phyloP scores from a whole-genome alignment of 352 stramenopile species.

The Phytophthora citrophthora region DNA sequence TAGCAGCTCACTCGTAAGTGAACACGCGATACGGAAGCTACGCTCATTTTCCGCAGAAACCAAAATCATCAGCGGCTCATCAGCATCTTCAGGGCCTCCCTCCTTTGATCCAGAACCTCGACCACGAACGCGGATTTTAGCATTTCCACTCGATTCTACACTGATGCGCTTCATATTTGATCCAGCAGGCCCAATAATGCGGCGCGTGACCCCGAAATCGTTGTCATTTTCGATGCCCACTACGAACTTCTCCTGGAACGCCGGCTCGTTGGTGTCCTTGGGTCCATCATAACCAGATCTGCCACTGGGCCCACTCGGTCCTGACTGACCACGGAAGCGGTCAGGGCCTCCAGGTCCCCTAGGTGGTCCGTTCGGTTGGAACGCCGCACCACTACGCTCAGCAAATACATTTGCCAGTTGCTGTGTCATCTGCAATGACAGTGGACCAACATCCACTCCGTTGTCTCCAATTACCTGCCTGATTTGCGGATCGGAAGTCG shows the following conservation, averaged over 20 bases:
- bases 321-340: conserved; percentile 28
- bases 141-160: conserved; percentile 75
- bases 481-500: conserved; percentile 71
- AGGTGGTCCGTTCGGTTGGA: conserved; percentile 42
- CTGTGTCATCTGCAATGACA: conserved; percentile 73
- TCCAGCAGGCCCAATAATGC: conserved; percentile 81
- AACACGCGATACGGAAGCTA: conserved; percentile 81
- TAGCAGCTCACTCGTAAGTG: conserved; percentile 71
- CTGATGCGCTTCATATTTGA: conserved; percentile 91
- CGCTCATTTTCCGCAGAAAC: conserved; percentile 88
- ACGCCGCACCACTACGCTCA: conserved; percentile 61
- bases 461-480: conserved; percentile 72
- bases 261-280: conserved; percentile 38
- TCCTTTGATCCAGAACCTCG: conserved; percentile 84
- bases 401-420: conserved; percentile 76
- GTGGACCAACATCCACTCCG: conserved; percentile 58
- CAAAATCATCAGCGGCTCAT: conserved; percentile 84
- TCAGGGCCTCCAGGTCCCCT: conserved; percentile 32
- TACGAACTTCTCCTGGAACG: conserved; percentile 75
- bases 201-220: conserved; percentile 85
- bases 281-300: conserved; percentile 17
- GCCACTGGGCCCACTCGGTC: conserved; percentile 17
- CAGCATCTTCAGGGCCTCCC: conserved; percentile 64
- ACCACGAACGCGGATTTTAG: conserved; percentile 87
- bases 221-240: conserved; percentile 89